These are phyloP conservation scores for Geranomyces michiganensis DNA, from an alignment of 192 early-diverging fungal genomes.

Conservation along the genomic window DNA sequence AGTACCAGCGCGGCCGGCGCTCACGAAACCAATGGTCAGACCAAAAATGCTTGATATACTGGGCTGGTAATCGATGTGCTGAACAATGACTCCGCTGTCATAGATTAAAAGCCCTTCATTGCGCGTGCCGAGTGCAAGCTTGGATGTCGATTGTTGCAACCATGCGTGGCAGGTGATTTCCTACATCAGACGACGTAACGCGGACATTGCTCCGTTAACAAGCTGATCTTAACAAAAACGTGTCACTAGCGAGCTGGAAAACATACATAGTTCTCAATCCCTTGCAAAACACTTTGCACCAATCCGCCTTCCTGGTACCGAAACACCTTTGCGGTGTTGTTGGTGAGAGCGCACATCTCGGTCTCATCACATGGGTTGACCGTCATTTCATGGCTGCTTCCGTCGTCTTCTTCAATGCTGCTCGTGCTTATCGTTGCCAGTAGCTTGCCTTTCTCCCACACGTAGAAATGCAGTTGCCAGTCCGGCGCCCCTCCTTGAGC, in stretches of 20 bases:
- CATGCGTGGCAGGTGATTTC: constrained; percentile 14
- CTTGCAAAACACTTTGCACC: not conserved
- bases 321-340: constrained; percentile 39
- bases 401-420: not conserved
- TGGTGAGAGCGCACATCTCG: constrained; percentile 40
- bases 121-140: constrained; percentile 45
- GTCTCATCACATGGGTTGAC: constrained; percentile 54
- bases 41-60: constrained; percentile 15
- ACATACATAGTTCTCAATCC: not conserved
- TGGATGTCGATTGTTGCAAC: constrained; percentile 16
- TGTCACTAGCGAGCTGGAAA: too few species aligned
- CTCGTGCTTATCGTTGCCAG: constrained; percentile 34
- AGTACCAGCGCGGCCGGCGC: constrained; percentile 36
- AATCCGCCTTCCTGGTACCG: constrained; percentile 51
- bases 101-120: constrained; percentile 40
- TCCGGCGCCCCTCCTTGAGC: constrained; percentile 52
- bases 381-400: constrained; percentile 30
- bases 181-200: too few species aligned
- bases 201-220: too few species aligned
- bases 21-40: constrained; percentile 42
- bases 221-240: too few species aligned
- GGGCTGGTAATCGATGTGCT: not conserved
- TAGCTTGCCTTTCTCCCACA: constrained; percentile 61
- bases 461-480: constrained; percentile 52
- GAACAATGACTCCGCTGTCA: constrained; percentile 10